Percentiles rank a stretch among this genome's conserved stretches.
Conservation (phyloP, 208 protist species). For the Borovskyia barvae region DNA sequence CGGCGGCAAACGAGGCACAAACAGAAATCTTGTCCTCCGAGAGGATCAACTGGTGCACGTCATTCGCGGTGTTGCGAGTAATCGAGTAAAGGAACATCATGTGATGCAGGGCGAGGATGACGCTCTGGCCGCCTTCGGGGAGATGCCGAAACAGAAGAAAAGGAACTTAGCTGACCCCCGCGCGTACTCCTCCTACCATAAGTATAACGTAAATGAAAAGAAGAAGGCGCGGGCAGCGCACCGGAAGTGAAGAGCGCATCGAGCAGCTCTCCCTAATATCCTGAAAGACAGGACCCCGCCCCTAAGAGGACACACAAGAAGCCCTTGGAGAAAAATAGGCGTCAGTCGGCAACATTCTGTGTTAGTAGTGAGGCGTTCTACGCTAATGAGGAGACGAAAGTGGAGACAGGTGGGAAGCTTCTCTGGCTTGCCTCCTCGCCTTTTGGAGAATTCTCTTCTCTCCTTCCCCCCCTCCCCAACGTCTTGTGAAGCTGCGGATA, state of each 20-base stretch:
- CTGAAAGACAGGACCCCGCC: too few relatives aligned
- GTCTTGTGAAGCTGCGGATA: too few relatives aligned
- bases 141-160: slow-evolving; percentile 55
- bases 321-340: too few relatives aligned
- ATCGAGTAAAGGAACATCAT: slow-evolving; percentile 59
- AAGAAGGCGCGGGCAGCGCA: slow-evolving; percentile 79
- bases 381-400: too few relatives aligned
- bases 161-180: slow-evolving; percentile 59
- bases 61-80: slow-evolving; percentile 54
- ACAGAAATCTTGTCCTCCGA: slow-evolving; percentile 81
- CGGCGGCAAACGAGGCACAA: slow-evolving; percentile 83
- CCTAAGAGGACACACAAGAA: too few relatives aligned
- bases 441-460: too few relatives aligned
- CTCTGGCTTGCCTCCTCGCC: too few relatives aligned
- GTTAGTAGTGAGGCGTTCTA: too few relatives aligned
- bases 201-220: slow-evolving; percentile 90
- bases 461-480: too few relatives aligned
- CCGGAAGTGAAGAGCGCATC: slow-evolving; percentile 59
- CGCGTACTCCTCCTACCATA: slow-evolving; percentile 76
- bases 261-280: too few relatives aligned
- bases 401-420: too few relatives aligned
- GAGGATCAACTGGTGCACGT: slow-evolving; percentile 91
- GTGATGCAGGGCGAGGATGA: slow-evolving; percentile 40
- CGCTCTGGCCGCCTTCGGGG: slow-evolving; percentile 75
- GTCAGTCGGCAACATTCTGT: too few relatives aligned